A percentile compares a stretch with the other conserved stretches of the same genome.
These are phyloP conservation scores for Geranium brycei DNA, from an alignment of 345 rosid genomes.

Conservation along the genomic window DNA sequence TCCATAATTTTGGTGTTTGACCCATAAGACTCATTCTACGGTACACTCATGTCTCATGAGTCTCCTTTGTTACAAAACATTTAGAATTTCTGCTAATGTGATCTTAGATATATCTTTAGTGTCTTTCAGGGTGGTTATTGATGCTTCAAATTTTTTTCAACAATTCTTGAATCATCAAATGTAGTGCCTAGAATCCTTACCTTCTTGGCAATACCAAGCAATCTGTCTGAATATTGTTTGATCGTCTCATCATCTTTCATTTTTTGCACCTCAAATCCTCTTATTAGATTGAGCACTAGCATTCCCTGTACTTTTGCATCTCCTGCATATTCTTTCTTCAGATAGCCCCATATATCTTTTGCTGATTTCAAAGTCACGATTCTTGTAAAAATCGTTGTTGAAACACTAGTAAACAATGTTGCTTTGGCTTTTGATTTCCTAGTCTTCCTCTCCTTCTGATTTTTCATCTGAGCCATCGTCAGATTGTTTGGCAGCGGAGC, in stretches of 20 bases:
- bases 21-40: not conserved
- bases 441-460: not conserved
- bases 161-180: too few species aligned
- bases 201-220: not conserved
- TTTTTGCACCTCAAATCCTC: too few species aligned
- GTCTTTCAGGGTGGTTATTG: not conserved
- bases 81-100: not conserved
- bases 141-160: not conserved
- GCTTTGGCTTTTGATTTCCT: not conserved
- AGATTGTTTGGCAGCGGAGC: not conserved
- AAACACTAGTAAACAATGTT: not conserved
- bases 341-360: not conserved
- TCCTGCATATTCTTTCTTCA: not conserved
- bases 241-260: not conserved
- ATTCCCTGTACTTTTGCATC: not conserved
- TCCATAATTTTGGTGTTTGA: too few species aligned
- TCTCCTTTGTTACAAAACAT: not conserved
- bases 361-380: not conserved
- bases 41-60: slow-evolving; percentile 1
- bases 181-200: not conserved
- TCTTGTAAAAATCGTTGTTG: not conserved
- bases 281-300: too few species aligned
- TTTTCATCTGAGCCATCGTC: not conserved
- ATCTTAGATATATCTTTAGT: not conserved
- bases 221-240: not conserved